Evolutionary conservation across 495 filamentous ascomycete genomes (phyloP), one percentile per base, ranked within the genome.

Genomic region (Friedmanniomyces simplex): DNA sequence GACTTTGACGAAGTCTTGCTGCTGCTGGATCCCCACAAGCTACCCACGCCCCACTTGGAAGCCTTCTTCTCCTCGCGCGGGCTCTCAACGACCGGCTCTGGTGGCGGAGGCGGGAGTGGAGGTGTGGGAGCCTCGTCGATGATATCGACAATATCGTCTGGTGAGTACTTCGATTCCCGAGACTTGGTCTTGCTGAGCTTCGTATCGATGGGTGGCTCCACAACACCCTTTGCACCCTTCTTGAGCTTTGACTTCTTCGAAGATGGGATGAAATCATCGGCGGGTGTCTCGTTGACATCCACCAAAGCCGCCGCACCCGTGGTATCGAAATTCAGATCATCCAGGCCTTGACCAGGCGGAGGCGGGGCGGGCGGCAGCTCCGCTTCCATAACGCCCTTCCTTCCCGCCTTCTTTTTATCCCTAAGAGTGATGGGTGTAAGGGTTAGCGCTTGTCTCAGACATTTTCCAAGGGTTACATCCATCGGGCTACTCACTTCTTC

Each of bases 341-440:
- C 54, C 1, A 60, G 43, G 2, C 47, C 57, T 22, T 68, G 64
- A 11, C 63, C 62, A 37, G 70, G 68, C 18, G 66, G 67, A 4
- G 69, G 67, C 13, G 67, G 66, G 0, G 65, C 68, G 12, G 68
- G 52, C 21, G 70, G 28, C 4, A 10, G 10, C 28, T 32, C 28
- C 10, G 28, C 10, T 32, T 32, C 67, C 14, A 68, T 30, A 5
- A 66, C 12, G 2, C 57, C 61, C 24, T 65, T 64, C 58, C 70
- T 71, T 45, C 60, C 64, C 18, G 58, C 66, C 59, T 70, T 73
- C 57, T 66, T 63, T 48, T 64, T 64, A 26, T 64, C 60, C 47
- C 39, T 43, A 43, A n/a, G 13, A 43, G 39, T 13, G 18, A 43
- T 5, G 39, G 39, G 14, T 43, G 39, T 5, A 37, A 8, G 16